Evolutionary conservation across 208 protist species (phyloP), one percentile per base, ranked within the genome.

Genomic region (Crithidia acanthocephali): DNA sequence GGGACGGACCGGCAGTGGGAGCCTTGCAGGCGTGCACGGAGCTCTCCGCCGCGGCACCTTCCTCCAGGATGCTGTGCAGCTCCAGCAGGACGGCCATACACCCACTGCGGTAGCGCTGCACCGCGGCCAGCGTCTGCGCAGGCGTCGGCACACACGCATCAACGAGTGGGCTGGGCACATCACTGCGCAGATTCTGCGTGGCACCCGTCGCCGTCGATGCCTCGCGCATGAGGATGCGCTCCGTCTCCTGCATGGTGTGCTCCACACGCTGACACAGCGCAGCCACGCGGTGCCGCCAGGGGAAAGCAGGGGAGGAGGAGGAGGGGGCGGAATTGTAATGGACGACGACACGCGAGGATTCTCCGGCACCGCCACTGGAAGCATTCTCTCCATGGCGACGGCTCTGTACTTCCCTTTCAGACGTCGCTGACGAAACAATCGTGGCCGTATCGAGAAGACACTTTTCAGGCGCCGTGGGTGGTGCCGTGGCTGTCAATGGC

Each of bases 81-180:
- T 76, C 63, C 25, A 70, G 32, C 63, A 76, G 45, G 7, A 61
- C 71, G 0, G 71, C 22, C 63, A 70, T 76, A 47, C 71, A 76
- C 35, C 55, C 71, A 10, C 63, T 65, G 18, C 71, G 71, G 37
- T 76, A 76, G 2, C 71, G 71, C 33, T 70, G 62, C 47, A 76
- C 62, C 30, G 71, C 71, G 6, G 61, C 63, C 45, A 70, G 60
- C 35, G 23, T 47, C 45, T 70, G 71, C 35, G 32, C 55, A 22
- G 58, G 16, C 6, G 55, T 66, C 23, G 51, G 63, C 15, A 44
- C 20, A 11, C 40, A 35, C 15, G 30, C 28, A 22, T 5, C 56
- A 11, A 20, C 45, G 33, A 60, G 28, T 2, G 55, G 55, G 33
- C 18, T 52, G 44, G 9, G 45, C n/a, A n/a, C n/a, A n/a, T n/a